Percentiles rank a stretch among this genome's conserved stretches.
These are phyloP conservation scores for Podila verticillata DNA, from an alignment of 192 early-diverging fungal species.

Conservation along the genomic window DNA sequence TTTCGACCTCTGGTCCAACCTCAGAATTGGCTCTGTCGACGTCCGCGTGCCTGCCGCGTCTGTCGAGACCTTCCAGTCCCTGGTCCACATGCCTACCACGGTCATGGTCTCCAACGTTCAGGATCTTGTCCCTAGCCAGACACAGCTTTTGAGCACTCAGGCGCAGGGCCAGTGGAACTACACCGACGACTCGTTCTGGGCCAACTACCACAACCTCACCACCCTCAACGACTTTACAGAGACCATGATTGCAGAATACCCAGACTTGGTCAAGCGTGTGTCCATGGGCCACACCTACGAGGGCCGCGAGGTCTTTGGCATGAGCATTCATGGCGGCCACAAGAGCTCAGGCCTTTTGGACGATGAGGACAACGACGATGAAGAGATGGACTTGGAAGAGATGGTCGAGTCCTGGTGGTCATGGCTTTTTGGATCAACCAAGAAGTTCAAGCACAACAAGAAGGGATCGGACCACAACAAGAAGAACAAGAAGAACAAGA, in stretches of 20 bases:
- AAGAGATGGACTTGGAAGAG: conserved; percentile 15
- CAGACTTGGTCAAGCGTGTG: conserved; percentile 52
- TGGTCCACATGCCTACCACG: conserved; percentile 21
- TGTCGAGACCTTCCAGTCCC: conserved; percentile 20
- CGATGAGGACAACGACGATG: conserved; percentile 20
- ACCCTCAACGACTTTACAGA: conserved; percentile 55
- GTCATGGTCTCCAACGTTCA: conserved; percentile 47
- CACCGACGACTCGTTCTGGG: conserved; percentile 48
- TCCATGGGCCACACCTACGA: conserved; percentile 59
- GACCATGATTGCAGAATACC: conserved; percentile 46
- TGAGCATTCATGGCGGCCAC: conserved; percentile 44
- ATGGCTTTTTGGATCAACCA: conserved; percentile 24
- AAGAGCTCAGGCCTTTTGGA: conserved; percentile 1
- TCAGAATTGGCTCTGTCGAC: conserved; percentile 46
- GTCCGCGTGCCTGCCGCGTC: conserved; percentile 37
- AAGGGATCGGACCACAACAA: conserved; percentile 31
- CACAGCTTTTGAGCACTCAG: background rate
- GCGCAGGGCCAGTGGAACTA: conserved; percentile 13
- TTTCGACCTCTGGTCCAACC: conserved; percentile 50
- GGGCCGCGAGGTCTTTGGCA: conserved; percentile 57
- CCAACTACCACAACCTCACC: conserved; percentile 54
- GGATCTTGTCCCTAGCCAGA: conserved; percentile 29
- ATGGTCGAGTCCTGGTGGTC: conserved; percentile 32
- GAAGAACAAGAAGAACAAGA: conserved; percentile 8
- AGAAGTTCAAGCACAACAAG: conserved; percentile 8